Percentiles rank a stretch among this genome's conserved stretches.
phyloP scores from a whole-genome alignment of 2,329 filamentous ascomycete species.

The Ophiocordyceps robertsii region DNA sequence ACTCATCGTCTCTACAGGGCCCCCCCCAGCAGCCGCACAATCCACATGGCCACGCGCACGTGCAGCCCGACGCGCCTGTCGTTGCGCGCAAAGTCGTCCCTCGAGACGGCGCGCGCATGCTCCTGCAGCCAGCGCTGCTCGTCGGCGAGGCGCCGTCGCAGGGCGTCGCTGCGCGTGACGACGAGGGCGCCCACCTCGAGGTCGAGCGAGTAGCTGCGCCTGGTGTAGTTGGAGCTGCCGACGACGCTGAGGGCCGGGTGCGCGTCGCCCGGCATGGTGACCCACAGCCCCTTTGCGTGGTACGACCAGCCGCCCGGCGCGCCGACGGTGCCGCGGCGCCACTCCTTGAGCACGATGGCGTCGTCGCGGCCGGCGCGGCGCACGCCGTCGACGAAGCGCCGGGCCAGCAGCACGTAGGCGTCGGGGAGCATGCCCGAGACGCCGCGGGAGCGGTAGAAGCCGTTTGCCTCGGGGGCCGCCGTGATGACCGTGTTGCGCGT shows the following conservation, averaged over 20 bases:
- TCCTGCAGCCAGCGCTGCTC: slow-evolving; percentile 74
- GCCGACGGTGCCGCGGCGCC: slow-evolving; percentile 70
- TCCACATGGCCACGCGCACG: slow-evolving; percentile 86
- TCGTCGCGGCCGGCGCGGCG: slow-evolving; percentile 31
- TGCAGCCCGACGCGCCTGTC: slow-evolving; percentile 77
- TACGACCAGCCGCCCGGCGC: slow-evolving; percentile 88
- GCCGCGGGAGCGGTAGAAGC: slow-evolving; percentile 81
- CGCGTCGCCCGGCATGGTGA: slow-evolving; percentile 54
- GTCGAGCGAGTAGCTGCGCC: slow-evolving; percentile 82
- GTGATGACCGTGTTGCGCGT: slow-evolving; percentile 72
- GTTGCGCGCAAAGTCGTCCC: slow-evolving; percentile 65
- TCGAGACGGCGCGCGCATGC: slow-evolving; percentile 52
- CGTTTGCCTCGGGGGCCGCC: slow-evolving; percentile 85
- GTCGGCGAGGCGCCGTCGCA: slow-evolving; percentile 61
- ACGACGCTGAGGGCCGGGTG: slow-evolving; percentile 69
- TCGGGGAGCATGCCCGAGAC: slow-evolving; percentile 82
- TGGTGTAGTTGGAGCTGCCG: slow-evolving; percentile 92
- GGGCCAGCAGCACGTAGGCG: slow-evolving; percentile 81
- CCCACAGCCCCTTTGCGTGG: slow-evolving; percentile 92
- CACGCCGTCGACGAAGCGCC: slow-evolving; percentile 58
- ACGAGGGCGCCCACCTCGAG: slow-evolving; percentile 81
- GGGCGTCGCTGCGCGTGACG: slow-evolving; percentile 59
- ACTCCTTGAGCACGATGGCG: slow-evolving; percentile 68
- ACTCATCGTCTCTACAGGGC: slow-evolving; percentile 45
- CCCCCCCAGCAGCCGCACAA: slow-evolving; percentile 73